A percentile compares a stretch with the other conserved stretches of the same genome.
Evolutionary conservation across 345 rosid species (phyloP).

Genomic region (Brassica juncea): DNA sequence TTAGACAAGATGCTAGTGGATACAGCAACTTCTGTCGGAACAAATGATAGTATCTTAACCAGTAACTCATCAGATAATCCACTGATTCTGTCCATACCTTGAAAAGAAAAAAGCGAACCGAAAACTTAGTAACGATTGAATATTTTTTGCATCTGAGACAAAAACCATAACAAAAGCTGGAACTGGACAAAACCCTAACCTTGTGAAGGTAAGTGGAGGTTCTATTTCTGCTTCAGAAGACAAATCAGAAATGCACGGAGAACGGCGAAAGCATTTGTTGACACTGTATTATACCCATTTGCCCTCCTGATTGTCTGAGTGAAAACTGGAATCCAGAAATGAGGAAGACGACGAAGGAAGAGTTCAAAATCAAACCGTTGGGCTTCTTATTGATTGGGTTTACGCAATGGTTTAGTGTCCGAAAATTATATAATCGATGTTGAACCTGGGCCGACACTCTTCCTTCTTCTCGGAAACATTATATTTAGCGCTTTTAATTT

Average conservation of each 20-base stretch:
- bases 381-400: neutral
- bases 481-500: too few relatives aligned
- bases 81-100: constrained; percentile 5
- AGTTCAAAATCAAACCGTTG: neutral
- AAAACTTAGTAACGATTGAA: neutral
- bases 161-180: neutral
- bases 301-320: neutral
- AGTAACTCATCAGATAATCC: neutral
- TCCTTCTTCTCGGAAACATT: too few relatives aligned
- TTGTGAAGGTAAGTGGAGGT: neutral
- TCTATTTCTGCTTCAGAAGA: neutral
- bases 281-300: neutral
- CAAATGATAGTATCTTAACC: neutral
- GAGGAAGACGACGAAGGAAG: neutral
- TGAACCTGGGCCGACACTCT: too few relatives aligned
- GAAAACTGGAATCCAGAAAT: neutral
- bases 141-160: neutral
- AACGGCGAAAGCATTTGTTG: neutral
- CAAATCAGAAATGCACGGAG: neutral
- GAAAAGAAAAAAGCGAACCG: neutral
- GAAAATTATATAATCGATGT: too few relatives aligned
- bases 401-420: neutral
- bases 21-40: constrained; percentile 2
- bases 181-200: neutral
- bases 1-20: neutral